These are phyloP conservation scores for Rhodotorula babjevae DNA, from an alignment of 768 basidiomycete species.

Conservation along the genomic window DNA sequence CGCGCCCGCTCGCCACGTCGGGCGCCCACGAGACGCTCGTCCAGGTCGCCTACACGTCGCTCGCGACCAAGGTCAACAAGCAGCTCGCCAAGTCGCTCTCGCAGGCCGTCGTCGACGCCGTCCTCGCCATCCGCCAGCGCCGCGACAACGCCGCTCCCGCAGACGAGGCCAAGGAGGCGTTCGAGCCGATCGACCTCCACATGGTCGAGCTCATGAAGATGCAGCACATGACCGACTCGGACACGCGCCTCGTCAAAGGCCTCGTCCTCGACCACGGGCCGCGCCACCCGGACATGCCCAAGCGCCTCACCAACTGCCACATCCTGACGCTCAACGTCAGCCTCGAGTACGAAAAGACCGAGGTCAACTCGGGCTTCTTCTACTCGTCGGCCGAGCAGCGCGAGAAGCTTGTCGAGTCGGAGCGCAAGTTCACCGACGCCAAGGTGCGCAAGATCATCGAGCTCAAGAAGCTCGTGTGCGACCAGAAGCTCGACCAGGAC, in stretches of 20 bases:
- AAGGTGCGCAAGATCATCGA: slow-evolving; percentile 95
- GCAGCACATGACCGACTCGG: slow-evolving; percentile 96
- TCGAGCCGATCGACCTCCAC: slow-evolving; percentile 91
- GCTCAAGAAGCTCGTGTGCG: slow-evolving; percentile 92
- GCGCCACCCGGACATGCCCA: slow-evolving; percentile 98
- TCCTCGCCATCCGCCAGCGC: slow-evolving; percentile 67
- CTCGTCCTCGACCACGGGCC: slow-evolving; percentile 90
- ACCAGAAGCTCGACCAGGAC: slow-evolving; percentile 72
- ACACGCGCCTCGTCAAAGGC: slow-evolving; percentile 91
- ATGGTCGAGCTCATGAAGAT: slow-evolving; percentile 99
- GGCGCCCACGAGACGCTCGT: slow-evolving; percentile 78
- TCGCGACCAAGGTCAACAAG: slow-evolving; percentile 83
- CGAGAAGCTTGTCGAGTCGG: slow-evolving; percentile 97
- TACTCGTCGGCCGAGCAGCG: slow-evolving; percentile 97
- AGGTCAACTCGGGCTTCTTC: slow-evolving; percentile 99
- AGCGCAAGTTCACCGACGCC: slow-evolving; percentile 85
- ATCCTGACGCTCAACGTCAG: slow-evolving; percentile 95
- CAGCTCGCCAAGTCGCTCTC: slow-evolving; percentile 79
- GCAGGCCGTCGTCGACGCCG: slow-evolving; percentile 91
- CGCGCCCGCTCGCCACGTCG: slow-evolving; percentile 58
- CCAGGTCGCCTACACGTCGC: slow-evolving; percentile 88
- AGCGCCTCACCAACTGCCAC: slow-evolving; percentile 91
- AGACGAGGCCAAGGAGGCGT: slow-evolving; percentile 47
- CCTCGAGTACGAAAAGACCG: slow-evolving; percentile 98
- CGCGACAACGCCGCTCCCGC: slow-evolving; percentile 42